Evolutionary conservation across 768 basidiomycete species (phyloP), one percentile per base, ranked within the genome.

Genomic region (Ramaria sp.): DNA sequence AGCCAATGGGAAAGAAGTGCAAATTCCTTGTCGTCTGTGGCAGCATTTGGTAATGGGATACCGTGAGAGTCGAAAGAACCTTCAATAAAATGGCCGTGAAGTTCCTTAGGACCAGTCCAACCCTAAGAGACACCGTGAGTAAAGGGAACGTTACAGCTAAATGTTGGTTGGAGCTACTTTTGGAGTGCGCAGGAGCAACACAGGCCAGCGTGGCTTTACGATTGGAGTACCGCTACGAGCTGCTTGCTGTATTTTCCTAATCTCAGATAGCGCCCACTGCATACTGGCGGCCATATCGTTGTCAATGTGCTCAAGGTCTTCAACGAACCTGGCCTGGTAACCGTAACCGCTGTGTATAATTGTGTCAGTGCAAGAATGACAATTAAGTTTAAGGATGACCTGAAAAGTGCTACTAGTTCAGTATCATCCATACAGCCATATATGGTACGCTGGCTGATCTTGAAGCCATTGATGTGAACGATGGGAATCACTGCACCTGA

Each of bases 401-500:
- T 81, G 75, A 88, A 92, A 24, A 91, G 70, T 0, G 82, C 70
- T 16, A 71, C 75, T 25, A 93, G 69, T 64, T 94, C 92, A 61
- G 85, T 82, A 64, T 95, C 75, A 62, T 94, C 91, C 89, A 94
- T 92, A 20, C 83, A 83, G 38, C 91, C 92, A 56, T 82, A 85
- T 56, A 96, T 85, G 15, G 92, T 94, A 36, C 89, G 78, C 64
- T 93, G 88, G 0, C 86, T 88, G 57, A 94, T 93, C 73, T 92
- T 87, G 77, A 88, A 90, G 15, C 87, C 85, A 59, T 92, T 92
- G 58, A 85, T 78, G 63, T 92, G 88, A 1, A 96, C 72, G 58
- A 94, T 88, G 24, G 91, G 92, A n/a, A 96, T 71, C 18, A 94
- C 88, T 0, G 92, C 90, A 18, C 92, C 91, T 2, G 84, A 86